Base-by-base conservation (phyloP, 2,329 filamentous ascomycete species). In the Atkinsonella texensis region DNA sequence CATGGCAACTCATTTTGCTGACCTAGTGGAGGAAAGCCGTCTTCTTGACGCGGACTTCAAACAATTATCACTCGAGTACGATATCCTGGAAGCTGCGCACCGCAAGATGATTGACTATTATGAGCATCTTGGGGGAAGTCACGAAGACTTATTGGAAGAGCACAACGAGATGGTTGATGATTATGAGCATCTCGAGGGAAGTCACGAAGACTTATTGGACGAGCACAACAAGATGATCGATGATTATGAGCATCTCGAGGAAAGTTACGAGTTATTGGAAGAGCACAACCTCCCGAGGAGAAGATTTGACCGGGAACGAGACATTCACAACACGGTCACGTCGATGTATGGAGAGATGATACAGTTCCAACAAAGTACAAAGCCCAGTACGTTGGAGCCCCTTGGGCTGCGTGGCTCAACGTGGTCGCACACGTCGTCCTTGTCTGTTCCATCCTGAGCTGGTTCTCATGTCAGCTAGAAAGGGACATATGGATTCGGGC, bases 401-500 rank as follows among this genome's bases (percentile, higher is more conserved):
- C 39, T 15, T 43, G 47, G 39, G 13, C 35, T 28, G 39, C 46
- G 23, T 28, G 33, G 10, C 11, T 49, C 39, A 23, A 12, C 11
- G n/a, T 57, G 5, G 6, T 54, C 33, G 35, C 49, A 9, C 53
- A 58, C 4, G 1, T 51, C 4, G 7, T 52, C 11, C 13, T 62
- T 1, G 8, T 58, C 4, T 3, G 59, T 4, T 53, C 52, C 17
- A 9, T 58, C n/a, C 53, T 57, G 15, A 46, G 46, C 3, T 62
- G 55, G 44, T n/a, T 59, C 8, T 57, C 58, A 6, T 44, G 53
- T 11, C 49, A 48, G 1, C 40, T 46, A 7, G 63, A 68, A 50
- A 56, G 59, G 48, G 7, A 55, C 2, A 55, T 65, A 11, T 69
- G 66, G 67, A 20, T 60, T 11, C 47, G 53, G 38, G 65, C 59